Evolutionary conservation across 345 rosid species (phyloP), one percentile per base, ranked within the genome.

Genomic region (Microcos paniculata): DNA sequence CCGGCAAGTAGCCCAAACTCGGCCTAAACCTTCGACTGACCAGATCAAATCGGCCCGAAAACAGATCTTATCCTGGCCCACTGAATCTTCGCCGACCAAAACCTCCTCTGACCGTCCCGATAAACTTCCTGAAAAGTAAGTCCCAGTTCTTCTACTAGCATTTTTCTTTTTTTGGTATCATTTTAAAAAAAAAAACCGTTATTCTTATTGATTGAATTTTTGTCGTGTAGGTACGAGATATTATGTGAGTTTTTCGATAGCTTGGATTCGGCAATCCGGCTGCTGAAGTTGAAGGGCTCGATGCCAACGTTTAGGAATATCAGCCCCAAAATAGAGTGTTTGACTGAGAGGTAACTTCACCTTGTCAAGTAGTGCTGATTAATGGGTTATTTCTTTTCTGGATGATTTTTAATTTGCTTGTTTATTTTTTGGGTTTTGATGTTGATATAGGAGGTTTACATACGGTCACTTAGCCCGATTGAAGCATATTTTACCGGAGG

Each of bases 401-500:
- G n/a, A 12, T 53, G 10, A 16, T 9, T 70, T 57, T 30, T 23
- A 61, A 11, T 72, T 57, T 55, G 26, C 40, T 57, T 70, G 12
- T 77, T 31, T 45, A 21, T 21, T 40, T 73, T 78, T 31, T 10
- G 49, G 23, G 16, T 42, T 70, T 30, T 66, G 51, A 57, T 51
- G n/a, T 43, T 64, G 76, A 11, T 74, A 28, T 79, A 92, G 98
- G 98, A 94, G 97, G 88, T 94, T 96, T 80, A 78, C 90, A 3
- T 72, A 84, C 40, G 24, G 77, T 62, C 94, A 94, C 77, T 82
- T 96, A 79, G 91, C 96, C 71, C 96, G 91, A 45, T 4, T 92
- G 82, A 94, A 89, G 87, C 84, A 87, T 78, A 80, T 96, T 51
- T 78, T 96, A 40, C 97, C 98, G 0, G 99, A 94, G 78, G 94